Percentiles rank a stretch among this genome's conserved stretches.
Conservation (phyloP, 768 basidiomycete species). For the Wakefieldia striispora region DNA sequence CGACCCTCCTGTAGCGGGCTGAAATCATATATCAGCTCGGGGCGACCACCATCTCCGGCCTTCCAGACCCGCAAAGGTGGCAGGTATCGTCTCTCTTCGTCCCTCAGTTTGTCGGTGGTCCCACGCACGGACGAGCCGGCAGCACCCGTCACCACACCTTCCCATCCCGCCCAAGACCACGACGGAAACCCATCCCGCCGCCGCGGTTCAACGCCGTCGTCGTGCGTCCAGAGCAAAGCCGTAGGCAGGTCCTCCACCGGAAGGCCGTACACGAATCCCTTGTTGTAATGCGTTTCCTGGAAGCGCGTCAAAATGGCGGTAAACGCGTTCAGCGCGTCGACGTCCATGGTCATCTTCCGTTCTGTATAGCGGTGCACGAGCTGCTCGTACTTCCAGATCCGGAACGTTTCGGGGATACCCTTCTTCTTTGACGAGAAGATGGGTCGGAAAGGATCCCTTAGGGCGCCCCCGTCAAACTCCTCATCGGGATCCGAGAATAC, state of each 20-base stretch:
- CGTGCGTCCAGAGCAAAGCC: background rate
- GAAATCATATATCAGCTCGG: too few species aligned
- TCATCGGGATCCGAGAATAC: background rate
- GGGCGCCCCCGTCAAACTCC: background rate
- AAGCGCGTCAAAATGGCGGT: background rate
- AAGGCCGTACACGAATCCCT: background rate
- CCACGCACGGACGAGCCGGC: background rate
- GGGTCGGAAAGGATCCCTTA: constrained; percentile 1
- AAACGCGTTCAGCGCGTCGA: background rate
- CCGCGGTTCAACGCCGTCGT: background rate
- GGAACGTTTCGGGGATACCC: background rate
- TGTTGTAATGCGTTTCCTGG: background rate
- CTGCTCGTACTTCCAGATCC: background rate
- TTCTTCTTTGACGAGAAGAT: background rate
- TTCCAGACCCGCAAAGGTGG: background rate
- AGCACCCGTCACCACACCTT: background rate
- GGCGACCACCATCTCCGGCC: too few species aligned
- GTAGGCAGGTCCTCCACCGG: constrained; percentile 1
- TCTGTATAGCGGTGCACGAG: background rate
- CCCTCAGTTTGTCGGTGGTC: background rate
- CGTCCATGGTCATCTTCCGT: background rate
- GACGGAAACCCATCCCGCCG: constrained; percentile 1
- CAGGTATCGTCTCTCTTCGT: background rate
- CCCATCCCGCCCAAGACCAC: constrained; percentile 7
- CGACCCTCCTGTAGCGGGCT: too few species aligned